These are phyloP conservation scores for Apiospora rasikravindrae DNA, from an alignment of 2,329 filamentous ascomycete genomes.

Conservation along the genomic window DNA sequence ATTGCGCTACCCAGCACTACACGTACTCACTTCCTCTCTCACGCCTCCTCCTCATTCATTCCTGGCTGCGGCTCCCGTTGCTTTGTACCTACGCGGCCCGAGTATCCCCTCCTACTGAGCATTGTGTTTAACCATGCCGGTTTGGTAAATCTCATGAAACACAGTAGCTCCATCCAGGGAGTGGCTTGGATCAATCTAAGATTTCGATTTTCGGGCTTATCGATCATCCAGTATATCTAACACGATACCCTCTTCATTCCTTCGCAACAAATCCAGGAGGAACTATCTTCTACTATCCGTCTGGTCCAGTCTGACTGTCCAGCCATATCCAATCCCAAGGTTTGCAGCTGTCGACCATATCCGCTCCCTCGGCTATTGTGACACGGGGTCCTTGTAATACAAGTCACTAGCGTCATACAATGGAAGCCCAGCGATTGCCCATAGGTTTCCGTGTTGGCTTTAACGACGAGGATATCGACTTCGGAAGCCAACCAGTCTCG, in stretches of 20 bases:
- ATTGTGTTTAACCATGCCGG: slow-evolving; percentile 31
- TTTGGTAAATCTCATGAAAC: slow-evolving; percentile 27
- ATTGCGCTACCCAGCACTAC: slow-evolving; percentile 27
- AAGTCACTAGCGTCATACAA: slow-evolving; percentile 23
- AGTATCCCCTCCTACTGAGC: slow-evolving; percentile 33
- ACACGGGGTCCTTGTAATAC: slow-evolving; percentile 1
- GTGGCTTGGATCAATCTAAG: slow-evolving; percentile 5
- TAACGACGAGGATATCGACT: slow-evolving; percentile 41
- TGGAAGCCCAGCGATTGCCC: slow-evolving; percentile 22
- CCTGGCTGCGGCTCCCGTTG: slow-evolving; percentile 30
- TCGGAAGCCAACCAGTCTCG: slow-evolving; percentile 29
- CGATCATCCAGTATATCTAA: slow-evolving; percentile 32
- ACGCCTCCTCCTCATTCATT: slow-evolving; percentile 30
- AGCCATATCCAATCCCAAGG: not conserved
- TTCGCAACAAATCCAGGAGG: slow-evolving; percentile 16
- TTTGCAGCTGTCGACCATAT: not conserved
- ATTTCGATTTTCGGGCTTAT: slow-evolving; percentile 4
- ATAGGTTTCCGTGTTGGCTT: slow-evolving; percentile 42
- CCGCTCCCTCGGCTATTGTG: slow-evolving; percentile 6
- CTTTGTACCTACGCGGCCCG: slow-evolving; percentile 33
- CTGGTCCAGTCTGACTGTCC: not conserved
- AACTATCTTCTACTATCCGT: not conserved
- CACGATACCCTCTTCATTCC: slow-evolving; percentile 37
- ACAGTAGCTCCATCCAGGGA: slow-evolving; percentile 13
- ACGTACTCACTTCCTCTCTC: not conserved